Evolutionary conservation across 1,139 yeast genomes (phyloP), one percentile per base, ranked within the genome.

Genomic region (Debaryomyces fabryi): DNA sequence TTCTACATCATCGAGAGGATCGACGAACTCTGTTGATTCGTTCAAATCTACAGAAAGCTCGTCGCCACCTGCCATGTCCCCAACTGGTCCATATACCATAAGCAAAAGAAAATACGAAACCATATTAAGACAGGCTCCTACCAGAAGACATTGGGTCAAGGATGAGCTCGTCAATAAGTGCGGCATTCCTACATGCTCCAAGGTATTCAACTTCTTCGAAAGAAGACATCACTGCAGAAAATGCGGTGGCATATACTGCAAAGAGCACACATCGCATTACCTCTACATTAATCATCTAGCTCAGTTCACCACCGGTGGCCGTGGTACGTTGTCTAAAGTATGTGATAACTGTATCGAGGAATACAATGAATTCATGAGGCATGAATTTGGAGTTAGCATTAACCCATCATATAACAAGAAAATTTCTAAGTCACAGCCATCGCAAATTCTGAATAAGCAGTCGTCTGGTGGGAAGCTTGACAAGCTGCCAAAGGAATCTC

Each of bases 191-290:
- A 12, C 55, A n/a, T 91, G 97, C 68, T 71, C 76, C 49, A 79
- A 79, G 65, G 64, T 78, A 49, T 81, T 88, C 65, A 82, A 88
- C 44, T 83, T 87, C 60, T 81, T 89, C 65, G 96, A 91, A 58
- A 79, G 98, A 53, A 82, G 95, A 50, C 98, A 92, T 63, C 98
- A 92, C 68, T 92, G 98, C 64, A 80, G 98, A 45, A 86, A 88
- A 61, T 92, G 98, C 71, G 98, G 98, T 16, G 96, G 90, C 27
- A 81, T 92, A 12, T 92, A 86, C 62, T 92, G 98, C 68, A 85
- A 85, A 45, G 86, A 83, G 49, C 84, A 83, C 55, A 72, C 84
- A 7, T 71, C 75, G 27, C 84, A 81, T 58, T 79, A 64, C 53
- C 64, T 81, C 33, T 81, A 81, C 59, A 77, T 92, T 52, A 92